Conservation (phyloP, 208 protist genomes). For the Leishmania turanica region DNA sequence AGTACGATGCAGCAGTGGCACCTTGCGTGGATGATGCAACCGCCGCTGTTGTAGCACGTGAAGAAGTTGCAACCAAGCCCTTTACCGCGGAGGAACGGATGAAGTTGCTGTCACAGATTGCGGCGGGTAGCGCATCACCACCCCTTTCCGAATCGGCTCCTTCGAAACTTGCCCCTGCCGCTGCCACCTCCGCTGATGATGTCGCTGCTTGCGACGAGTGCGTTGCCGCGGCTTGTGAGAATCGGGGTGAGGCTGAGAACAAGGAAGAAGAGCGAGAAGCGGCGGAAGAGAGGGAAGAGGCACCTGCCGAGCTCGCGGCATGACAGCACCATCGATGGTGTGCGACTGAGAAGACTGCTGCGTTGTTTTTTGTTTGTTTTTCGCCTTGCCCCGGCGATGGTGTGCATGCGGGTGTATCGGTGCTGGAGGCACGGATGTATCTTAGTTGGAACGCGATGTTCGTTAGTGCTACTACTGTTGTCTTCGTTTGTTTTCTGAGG, state of each 20-base stretch:
- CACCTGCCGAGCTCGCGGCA: background rate
- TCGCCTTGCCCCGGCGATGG: background rate
- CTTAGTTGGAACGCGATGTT: background rate
- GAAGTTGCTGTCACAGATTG: conserved; percentile 1
- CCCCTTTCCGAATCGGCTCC: background rate
- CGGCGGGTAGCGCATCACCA: background rate
- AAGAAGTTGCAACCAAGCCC: conserved; percentile 1
- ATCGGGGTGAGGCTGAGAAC: background rate
- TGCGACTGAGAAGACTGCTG: background rate
- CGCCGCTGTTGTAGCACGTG: background rate
- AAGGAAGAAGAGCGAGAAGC: background rate
- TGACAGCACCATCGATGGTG: background rate
- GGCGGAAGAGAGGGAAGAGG: background rate
- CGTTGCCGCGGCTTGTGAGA: background rate
- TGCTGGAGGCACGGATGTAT: background rate
- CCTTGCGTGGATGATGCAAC: background rate
- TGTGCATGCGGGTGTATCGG: background rate
- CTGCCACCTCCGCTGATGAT: background rate
- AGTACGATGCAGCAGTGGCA: background rate
- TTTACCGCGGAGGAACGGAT: conserved; percentile 8
- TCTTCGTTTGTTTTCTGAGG: background rate
- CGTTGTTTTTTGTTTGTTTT: background rate
- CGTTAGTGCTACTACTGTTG: background rate
- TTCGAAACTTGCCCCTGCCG: background rate
- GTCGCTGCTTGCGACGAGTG: background rate